Evolutionary conservation across 148 eudicot genomes (phyloP).

Genomic region (Persicaria tinctoria): DNA sequence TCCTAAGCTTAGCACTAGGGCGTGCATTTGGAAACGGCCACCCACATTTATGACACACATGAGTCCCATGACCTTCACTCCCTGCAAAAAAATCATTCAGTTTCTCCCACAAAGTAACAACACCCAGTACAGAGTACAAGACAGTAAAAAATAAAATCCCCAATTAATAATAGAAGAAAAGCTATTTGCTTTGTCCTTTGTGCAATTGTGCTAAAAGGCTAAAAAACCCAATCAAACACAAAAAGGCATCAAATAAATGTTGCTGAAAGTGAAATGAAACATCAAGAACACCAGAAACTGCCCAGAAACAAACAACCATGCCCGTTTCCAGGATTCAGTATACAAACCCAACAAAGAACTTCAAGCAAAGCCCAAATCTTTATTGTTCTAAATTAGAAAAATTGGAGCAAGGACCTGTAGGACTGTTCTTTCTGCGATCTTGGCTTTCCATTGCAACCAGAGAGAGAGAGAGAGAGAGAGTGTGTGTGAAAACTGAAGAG

Average conservation of each 20-base stretch:
- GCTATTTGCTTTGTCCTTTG: background rate
- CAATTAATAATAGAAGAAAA: background rate
- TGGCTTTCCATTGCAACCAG: constrained; percentile 32
- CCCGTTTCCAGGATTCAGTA: background rate
- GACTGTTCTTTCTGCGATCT: constrained; percentile 25
- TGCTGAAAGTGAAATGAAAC: constrained; percentile 3
- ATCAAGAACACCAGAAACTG: background rate
- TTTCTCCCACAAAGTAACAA: background rate
- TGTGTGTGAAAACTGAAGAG: constrained; percentile 8
- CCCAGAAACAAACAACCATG: constrained; percentile 9
- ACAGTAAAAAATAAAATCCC: background rate
- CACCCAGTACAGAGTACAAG: background rate
- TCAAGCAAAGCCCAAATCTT: background rate
- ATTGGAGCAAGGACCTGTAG: constrained; percentile 18
- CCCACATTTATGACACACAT: constrained; percentile 60
- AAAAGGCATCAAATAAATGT: background rate
- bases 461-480: constrained; percentile 10
- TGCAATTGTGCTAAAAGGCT: background rate
- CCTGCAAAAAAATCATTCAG: constrained; percentile 20
- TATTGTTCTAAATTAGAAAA: background rate
- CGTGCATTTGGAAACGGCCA: constrained; percentile 74
- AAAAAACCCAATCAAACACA: background rate
- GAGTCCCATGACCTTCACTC: constrained; percentile 44
- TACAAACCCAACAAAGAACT: background rate
- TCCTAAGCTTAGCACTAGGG: constrained; percentile 69